Evolutionary conservation across 192 early-diverging fungal species (phyloP).

Genomic region (Lunasporangiospora selenospora): DNA sequence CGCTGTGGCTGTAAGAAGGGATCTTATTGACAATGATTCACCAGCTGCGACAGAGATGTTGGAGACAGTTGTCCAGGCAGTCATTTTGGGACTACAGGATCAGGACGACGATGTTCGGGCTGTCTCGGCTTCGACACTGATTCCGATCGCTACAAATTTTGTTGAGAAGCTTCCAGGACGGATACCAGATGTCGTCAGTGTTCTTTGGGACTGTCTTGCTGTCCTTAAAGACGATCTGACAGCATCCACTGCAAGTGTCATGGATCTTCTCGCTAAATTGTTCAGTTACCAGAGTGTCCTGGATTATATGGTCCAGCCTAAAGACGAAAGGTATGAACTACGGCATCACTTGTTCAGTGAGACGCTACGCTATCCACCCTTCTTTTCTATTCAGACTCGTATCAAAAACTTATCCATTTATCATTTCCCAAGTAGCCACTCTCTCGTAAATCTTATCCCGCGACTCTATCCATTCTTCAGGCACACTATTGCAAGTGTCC

Average conservation of each 20-base stretch:
- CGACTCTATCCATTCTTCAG: slow-evolving; percentile 95
- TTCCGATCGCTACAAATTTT: slow-evolving; percentile 86
- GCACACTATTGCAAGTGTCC: slow-evolving; percentile 87
- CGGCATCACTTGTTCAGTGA: too few species aligned
- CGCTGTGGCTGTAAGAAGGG: slow-evolving; percentile 88
- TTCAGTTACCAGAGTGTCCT: slow-evolving; percentile 66
- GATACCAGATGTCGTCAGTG: slow-evolving; percentile 76
- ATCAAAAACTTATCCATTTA: neutral
- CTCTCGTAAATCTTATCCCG: slow-evolving; percentile 77
- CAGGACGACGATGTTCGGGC: slow-evolving; percentile 95
- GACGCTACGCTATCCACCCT: neutral
- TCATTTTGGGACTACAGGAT: slow-evolving; percentile 85
- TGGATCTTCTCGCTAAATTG: slow-evolving; percentile 91
- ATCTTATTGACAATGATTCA: slow-evolving; percentile 69
- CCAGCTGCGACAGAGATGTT: slow-evolving; percentile 59
- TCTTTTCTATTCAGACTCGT: slow-evolving; percentile 1
- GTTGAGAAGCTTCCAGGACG: slow-evolving; percentile 69
- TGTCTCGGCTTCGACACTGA: slow-evolving; percentile 87
- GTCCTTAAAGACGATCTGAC: slow-evolving; percentile 93
- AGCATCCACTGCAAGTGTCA: slow-evolving; percentile 87
- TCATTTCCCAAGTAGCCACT: slow-evolving; percentile 30
- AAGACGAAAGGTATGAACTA: slow-evolving; percentile 37
- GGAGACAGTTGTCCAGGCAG: slow-evolving; percentile 76
- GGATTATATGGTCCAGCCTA: slow-evolving; percentile 53
- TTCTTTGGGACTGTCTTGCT: slow-evolving; percentile 89